Percentiles rank a stretch among this genome's conserved stretches.
Conservation (phyloP, 495 filamentous ascomycete species). For the Xylaria nigripes region DNA sequence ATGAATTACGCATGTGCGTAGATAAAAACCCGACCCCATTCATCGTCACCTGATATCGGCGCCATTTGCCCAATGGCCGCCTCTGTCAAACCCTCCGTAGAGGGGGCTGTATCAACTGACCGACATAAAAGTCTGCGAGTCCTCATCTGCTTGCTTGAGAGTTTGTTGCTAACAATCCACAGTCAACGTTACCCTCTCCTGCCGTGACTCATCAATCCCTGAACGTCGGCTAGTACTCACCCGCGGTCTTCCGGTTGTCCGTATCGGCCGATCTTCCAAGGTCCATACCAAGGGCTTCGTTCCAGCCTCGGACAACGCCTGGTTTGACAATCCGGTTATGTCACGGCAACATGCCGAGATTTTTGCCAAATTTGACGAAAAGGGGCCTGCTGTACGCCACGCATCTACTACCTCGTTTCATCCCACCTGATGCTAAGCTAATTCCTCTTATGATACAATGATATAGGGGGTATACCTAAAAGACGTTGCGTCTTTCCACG, state of each 20-base stretch:
- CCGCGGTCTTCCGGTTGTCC: conserved; percentile 12
- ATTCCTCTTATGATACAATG: conserved; percentile 2
- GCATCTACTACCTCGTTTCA: background rate
- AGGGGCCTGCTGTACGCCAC: background rate
- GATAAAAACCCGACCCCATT: background rate
- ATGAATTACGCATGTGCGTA: background rate
- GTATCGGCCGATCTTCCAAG: conserved; percentile 36
- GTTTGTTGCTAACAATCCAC: background rate
- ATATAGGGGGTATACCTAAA: conserved; percentile 35
- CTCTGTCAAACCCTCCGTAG: background rate
- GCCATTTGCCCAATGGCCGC: conserved; percentile 8
- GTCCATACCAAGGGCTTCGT: conserved; percentile 32
- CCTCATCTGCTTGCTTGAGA: background rate
- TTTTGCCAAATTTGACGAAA: conserved; percentile 27
- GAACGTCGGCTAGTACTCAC: conserved; percentile 27
- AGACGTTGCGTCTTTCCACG: conserved; percentile 51
- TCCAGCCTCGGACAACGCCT: conserved; percentile 50
- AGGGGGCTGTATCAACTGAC: background rate
- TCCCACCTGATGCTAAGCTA: conserved; percentile 11
- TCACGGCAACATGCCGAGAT: conserved; percentile 69
- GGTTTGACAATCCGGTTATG: conserved; percentile 75
- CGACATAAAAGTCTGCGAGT: background rate
- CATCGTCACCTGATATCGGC: conserved; percentile 9
- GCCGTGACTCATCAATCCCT: conserved; percentile 11
- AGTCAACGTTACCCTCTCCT: conserved; percentile 18